Evolutionary conservation across 768 basidiomycete species (phyloP).

Genomic region (Phylloporus arenicola): DNA sequence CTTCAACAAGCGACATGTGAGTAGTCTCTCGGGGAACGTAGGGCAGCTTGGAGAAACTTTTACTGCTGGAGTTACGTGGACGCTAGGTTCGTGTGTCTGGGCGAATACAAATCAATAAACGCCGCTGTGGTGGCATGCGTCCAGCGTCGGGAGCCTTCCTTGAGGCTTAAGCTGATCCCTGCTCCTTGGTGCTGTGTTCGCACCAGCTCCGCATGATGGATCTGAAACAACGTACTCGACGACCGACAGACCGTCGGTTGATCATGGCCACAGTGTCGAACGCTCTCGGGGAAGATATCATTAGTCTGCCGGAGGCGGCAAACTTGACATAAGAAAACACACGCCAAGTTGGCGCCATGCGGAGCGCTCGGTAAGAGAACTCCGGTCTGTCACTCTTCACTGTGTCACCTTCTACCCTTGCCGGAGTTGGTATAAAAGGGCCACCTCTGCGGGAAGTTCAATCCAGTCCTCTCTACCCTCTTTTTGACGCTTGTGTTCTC

Average conservation of each 20-base stretch:
- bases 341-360: neutral
- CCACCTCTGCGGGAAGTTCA: neutral
- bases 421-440: conserved; percentile 6
- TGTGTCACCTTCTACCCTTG: neutral
- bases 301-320: neutral
- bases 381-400: neutral
- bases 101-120: neutral
- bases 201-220: neutral
- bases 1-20: neutral
- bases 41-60: neutral
- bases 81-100: neutral
- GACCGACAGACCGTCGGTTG: neutral
- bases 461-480: neutral
- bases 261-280: neutral
- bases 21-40: neutral
- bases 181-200: neutral
- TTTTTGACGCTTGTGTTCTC: neutral
- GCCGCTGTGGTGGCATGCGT: too few relatives aligned
- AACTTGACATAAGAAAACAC: neutral
- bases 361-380: neutral
- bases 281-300: neutral
- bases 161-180: too few relatives aligned
- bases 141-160: too few relatives aligned
- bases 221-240: neutral
- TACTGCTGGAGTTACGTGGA: neutral